Evolutionary conservation across 208 protist species (phyloP).

Genomic region (Lotmaria passim): DNA sequence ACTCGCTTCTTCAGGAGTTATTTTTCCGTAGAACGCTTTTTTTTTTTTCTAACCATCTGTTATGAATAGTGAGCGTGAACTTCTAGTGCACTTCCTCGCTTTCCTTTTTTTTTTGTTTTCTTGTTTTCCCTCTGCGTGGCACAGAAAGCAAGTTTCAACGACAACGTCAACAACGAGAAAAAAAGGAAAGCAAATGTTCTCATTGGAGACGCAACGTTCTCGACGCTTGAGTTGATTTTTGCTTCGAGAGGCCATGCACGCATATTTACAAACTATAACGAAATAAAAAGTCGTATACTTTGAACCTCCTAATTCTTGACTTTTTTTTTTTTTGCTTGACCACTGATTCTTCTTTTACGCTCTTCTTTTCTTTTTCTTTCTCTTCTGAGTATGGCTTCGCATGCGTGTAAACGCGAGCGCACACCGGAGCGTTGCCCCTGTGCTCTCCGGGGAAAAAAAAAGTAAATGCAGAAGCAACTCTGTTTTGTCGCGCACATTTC

Average conservation of each 20-base stretch:
- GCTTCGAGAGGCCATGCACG: neutral
- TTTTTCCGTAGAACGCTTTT: neutral
- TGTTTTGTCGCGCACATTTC: conserved; percentile 17
- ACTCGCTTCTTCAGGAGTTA: neutral
- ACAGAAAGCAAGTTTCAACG: neutral
- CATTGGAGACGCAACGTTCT: neutral
- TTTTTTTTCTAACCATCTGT: neutral
- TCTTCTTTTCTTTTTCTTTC: conserved; percentile 27
- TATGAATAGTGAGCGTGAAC: neutral
- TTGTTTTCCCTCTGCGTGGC: neutral
- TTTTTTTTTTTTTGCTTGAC: conserved; percentile 23
- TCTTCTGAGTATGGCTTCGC: conserved; percentile 10
- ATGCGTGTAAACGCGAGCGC: conserved; percentile 5
- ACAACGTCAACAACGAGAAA: neutral
- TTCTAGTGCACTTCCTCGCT: neutral
- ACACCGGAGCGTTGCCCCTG: neutral
- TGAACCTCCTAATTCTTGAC: conserved; percentile 4
- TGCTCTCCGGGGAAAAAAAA: conserved; percentile 2
- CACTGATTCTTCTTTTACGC: neutral
- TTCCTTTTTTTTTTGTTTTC: neutral
- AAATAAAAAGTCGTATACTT: conserved; percentile 20
- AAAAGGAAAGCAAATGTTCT: no score
- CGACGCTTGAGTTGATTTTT: neutral
- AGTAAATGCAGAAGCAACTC: conserved; percentile 13
- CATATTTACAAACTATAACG: conserved; percentile 26